These are phyloP conservation scores for Termitomyces sp. DNA, from an alignment of 768 basidiomycete species.

Conservation along the genomic window DNA sequence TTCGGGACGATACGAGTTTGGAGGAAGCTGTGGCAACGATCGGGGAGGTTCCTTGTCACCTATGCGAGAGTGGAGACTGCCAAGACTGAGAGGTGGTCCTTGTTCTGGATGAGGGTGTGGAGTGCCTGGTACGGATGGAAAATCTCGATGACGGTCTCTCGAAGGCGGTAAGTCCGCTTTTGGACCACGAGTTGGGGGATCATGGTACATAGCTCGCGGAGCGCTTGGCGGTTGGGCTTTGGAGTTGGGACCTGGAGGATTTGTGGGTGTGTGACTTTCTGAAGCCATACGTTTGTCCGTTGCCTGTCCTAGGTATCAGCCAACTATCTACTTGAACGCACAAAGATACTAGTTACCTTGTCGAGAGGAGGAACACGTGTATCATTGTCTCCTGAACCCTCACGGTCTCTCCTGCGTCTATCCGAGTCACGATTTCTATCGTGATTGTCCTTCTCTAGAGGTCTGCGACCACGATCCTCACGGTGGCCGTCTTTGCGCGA, in stretches of 20 bases:
- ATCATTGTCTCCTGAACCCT: slow-evolving; percentile 44
- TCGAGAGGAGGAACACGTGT: slow-evolving; percentile 41
- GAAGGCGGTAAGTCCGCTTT: slow-evolving; percentile 34
- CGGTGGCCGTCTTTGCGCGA: slow-evolving; percentile 75
- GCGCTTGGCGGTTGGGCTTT: slow-evolving; percentile 52
- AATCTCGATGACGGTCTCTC: slow-evolving; percentile 49
- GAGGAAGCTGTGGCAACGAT: slow-evolving; percentile 31
- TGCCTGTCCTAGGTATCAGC: slow-evolving; percentile 26
- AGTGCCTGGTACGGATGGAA: too few species aligned
- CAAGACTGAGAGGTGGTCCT: slow-evolving; percentile 18
- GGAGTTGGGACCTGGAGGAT: slow-evolving; percentile 17
- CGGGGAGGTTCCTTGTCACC: slow-evolving; percentile 51
- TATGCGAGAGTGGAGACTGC: slow-evolving; percentile 47
- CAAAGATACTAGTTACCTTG: slow-evolving; percentile 40
- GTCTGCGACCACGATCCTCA: slow-evolving; percentile 66
- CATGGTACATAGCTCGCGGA: slow-evolving; percentile 64
- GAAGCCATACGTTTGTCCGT: slow-evolving; percentile 47
- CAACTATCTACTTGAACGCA: slow-evolving; percentile 3
- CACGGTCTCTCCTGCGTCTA: slow-evolving; percentile 65
- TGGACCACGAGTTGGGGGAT: slow-evolving; percentile 25
- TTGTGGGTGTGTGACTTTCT: slow-evolving; percentile 38
- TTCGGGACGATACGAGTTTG: slow-evolving; percentile 40
- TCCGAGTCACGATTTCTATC: slow-evolving; percentile 65
- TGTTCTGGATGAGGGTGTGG: slow-evolving; percentile 19
- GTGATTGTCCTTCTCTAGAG: slow-evolving; percentile 62